Percentiles rank a stretch among this genome's conserved stretches.
Conservation (phyloP, 169 alveolate species). For the Plasmodium inui region DNA sequence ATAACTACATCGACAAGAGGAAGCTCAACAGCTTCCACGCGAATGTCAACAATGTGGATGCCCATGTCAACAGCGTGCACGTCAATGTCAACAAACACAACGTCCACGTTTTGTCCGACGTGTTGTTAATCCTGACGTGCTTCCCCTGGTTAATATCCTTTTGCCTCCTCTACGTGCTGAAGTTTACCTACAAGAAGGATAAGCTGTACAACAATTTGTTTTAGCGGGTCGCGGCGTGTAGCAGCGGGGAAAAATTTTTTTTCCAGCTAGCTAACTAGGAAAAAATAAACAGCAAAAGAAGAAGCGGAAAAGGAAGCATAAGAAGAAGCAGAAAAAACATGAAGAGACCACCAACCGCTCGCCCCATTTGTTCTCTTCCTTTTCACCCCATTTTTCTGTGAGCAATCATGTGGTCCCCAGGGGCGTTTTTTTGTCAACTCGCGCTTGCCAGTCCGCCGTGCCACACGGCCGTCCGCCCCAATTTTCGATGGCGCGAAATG, state of each 20-base stretch:
- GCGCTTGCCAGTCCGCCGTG: not conserved
- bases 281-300: not conserved
- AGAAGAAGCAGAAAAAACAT: not conserved
- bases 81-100: conserved; percentile 23
- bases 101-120: conserved; percentile 42
- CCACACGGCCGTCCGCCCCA: not conserved
- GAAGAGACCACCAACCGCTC: not conserved
- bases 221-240: not conserved
- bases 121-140: conserved; percentile 45
- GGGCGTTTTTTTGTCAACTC: not conserved
- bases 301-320: not conserved
- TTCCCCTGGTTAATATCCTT: conserved; percentile 54
- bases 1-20: conserved; percentile 54
- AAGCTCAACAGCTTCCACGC: not conserved
- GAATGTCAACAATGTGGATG: conserved; percentile 14
- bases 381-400: not conserved
- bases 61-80: not conserved
- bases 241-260: not conserved
- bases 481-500: not conserved
- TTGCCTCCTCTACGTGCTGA: conserved; percentile 50
- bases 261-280: not conserved
- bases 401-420: not conserved
- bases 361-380: not conserved
- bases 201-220: conserved; percentile 52
- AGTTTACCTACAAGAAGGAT: conserved; percentile 63